These are phyloP conservation scores for Microdochium trichocladiopsis DNA, from an alignment of 2,329 filamentous ascomycete genomes.

Conservation along the genomic window DNA sequence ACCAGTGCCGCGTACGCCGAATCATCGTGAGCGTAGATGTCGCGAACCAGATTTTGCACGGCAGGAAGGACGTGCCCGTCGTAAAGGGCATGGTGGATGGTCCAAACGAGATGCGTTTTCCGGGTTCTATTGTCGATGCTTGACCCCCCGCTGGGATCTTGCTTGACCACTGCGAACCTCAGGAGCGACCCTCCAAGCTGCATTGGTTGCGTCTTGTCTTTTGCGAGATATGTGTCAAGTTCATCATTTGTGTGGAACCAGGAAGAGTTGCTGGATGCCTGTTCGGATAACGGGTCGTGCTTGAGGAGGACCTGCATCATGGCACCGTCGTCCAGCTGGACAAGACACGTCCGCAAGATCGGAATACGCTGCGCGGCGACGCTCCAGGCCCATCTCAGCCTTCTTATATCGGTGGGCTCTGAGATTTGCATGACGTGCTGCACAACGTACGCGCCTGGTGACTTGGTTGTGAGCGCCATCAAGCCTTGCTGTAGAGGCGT, in stretches of 20 bases:
- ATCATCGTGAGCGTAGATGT: neutral
- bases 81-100: neutral
- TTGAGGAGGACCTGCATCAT: slow-evolving; percentile 1
- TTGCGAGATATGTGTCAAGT: neutral
- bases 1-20: too few species aligned
- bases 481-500: slow-evolving; percentile 19
- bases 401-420: neutral
- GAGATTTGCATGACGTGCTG: slow-evolving; percentile 6
- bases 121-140: neutral
- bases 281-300: neutral
- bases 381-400: slow-evolving; percentile 8
- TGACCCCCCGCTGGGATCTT: neutral
- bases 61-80: neutral
- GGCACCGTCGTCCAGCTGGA: slow-evolving; percentile 3
- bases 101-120: neutral
- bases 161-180: neutral
- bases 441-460: slow-evolving; percentile 17
- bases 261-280: neutral
- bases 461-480: slow-evolving; percentile 14
- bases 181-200: neutral
- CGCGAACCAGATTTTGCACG: neutral
- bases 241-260: neutral
- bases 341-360: slow-evolving; percentile 12
- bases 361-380: neutral
- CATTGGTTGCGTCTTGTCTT: neutral